Evolutionary conservation across 768 basidiomycete species (phyloP), one percentile per base, ranked within the genome.

Genomic region (Suillus cothurnatus): DNA sequence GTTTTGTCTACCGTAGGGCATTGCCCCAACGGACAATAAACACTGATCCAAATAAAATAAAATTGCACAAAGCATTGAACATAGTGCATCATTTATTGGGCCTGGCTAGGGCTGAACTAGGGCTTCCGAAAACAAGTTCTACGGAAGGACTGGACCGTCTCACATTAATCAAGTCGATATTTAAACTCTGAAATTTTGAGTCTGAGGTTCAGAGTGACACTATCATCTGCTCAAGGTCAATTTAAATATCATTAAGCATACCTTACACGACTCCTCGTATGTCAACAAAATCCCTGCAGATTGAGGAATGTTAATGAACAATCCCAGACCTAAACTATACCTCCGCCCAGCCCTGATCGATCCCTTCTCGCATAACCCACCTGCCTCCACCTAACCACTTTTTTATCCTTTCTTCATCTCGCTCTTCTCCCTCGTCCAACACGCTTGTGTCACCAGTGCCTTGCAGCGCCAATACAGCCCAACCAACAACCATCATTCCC

Each of bases 401-500:
- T 38, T 61, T 67, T 28, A 93, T 75, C 26, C 89, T 81, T 59
- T 78, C 73, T 15, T 74, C 74, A 64, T 83, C 81, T 77, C 70
- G 28, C 38, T 78, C 81, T 0, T 76, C 84, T 6, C 76, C 82
- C 6, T 86, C 85, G 66, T 92, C 90, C 57, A 97, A 79, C 3
- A 96, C 85, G 12, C 80, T 81, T 28, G 91, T 82, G 69, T 94
- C 88, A 0, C 94, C 94, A 62, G 77, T 71, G 0, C 86, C 88
- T 76, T 91, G 89, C 53, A 99, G 77, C 45, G 91, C 88, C 67
- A 95, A 74, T 12, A 92, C 91, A 3, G 90, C 84, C 96, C 96
- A 99, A 2, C 97, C 97, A 69, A 99, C 83, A 36, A 98, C 84
- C 74, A 99, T 91, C 92, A 99, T 95, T 11, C 95, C 97, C 0